Evolutionary conservation across 1,139 yeast genomes (phyloP), one percentile per base, ranked within the genome.

Genomic region (Pichia sp.): DNA sequence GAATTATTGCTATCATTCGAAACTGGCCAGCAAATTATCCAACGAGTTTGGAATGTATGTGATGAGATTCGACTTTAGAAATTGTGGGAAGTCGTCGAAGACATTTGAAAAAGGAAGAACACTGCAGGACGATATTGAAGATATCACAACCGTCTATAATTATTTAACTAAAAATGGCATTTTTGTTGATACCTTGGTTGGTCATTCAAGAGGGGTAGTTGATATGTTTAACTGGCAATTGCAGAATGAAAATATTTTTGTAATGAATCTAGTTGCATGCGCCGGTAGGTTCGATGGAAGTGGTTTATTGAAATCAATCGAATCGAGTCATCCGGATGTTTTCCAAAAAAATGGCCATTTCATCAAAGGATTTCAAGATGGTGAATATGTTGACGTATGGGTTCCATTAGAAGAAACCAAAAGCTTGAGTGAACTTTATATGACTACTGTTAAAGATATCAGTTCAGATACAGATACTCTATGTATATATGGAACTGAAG

Each of bases 61-160:
- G 1, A 69, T 85, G 42, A 67, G 97, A 53, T 81, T 88, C 52
- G 97, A 90, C 61, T 90, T 90, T 56, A 69, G 96, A 48, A 86
- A 85, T 7, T 82, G 94, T 61, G 97, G 97, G 1, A 75, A 74
- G 48, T 85, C 95, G 3, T 81, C 75, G 33, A 81, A 75, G 31
- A 73, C 72, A 48, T 47, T 47, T 2, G 68, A 60, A 5, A 67
- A 71, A 45, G 92, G 92, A 0, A 69, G 96, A 46, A 65, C 73
- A 0, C 58, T 86, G 4, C 60, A 60, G 0, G 81, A 78, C 50
- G 97, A 88, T 60, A 54, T 79, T 4, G 80, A 75, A 38, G 96
- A 88, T 60, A 68, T 87, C 40, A 78, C 75, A 46, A 64, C 69
- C 1, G 72, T 77, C 37, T 71, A 73, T 37, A 72, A 73, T 42